Evolutionary conservation across 108 stramenopile species (phyloP).

Genomic region (Pseudonitzschia delicatissima): DNA sequence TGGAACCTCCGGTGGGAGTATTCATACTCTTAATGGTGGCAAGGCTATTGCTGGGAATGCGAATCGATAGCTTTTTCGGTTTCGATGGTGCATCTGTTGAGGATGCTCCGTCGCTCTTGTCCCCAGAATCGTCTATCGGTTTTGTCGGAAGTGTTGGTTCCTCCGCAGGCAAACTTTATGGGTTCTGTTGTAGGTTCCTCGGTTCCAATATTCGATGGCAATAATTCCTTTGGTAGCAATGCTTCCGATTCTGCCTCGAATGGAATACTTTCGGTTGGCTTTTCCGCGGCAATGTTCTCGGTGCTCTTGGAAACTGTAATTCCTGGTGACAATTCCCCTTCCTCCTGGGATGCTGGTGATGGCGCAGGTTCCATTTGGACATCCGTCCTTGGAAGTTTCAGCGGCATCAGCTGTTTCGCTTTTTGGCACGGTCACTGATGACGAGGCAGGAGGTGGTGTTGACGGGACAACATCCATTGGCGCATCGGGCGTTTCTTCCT

Average conservation of each 20-base stretch:
- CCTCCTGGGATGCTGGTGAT: constrained; percentile 22
- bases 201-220: too few species aligned
- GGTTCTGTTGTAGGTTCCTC: too few species aligned
- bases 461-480: too few species aligned
- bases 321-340: constrained; percentile 20
- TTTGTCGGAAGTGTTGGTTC: not conserved
- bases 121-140: not conserved
- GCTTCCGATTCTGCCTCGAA: too few species aligned
- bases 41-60: not conserved
- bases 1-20: not conserved
- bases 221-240: too few species aligned
- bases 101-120: not conserved
- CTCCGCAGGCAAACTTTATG: not conserved
- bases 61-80: constrained; percentile 11
- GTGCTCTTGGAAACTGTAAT: constrained; percentile 4
- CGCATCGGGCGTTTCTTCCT: too few species aligned
- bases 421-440: too few species aligned
- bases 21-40: not conserved
- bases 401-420: not conserved
- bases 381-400: not conserved
- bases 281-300: too few species aligned
- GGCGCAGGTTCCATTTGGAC: not conserved
- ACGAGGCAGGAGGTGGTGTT: too few species aligned
- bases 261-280: not conserved
- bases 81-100: not conserved